These are phyloP conservation scores for Wickerhamiella pararugosa DNA, from an alignment of 1,139 yeast species.

Conservation along the genomic window DNA sequence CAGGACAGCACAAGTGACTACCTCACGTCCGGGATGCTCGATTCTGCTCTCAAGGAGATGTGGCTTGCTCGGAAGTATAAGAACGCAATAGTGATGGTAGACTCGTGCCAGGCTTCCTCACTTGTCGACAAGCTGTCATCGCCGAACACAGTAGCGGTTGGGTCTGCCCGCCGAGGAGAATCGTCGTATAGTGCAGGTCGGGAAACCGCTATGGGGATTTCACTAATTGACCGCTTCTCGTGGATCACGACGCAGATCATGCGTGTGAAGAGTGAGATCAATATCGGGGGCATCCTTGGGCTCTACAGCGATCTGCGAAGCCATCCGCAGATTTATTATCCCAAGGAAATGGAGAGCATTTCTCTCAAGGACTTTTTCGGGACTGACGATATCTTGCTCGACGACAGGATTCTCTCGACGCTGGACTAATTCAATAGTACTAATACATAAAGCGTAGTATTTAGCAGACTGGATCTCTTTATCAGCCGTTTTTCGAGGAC, in stretches of 20 bases:
- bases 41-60: conserved; percentile 4
- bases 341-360: no score
- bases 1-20: conserved; percentile 2
- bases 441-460: no score
- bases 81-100: conserved; percentile 4
- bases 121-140: conserved; percentile 2
- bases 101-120: conserved; percentile 7
- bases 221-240: conserved; percentile 6
- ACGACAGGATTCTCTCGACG: no score
- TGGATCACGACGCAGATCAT: background rate
- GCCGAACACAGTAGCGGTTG: conserved; percentile 1
- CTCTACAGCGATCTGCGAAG: no score
- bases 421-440: no score
- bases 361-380: no score
- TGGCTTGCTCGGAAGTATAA: conserved; percentile 1
- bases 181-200: conserved; percentile 1
- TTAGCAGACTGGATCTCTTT: no score
- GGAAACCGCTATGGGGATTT: conserved; percentile 4
- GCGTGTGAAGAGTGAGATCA: background rate
- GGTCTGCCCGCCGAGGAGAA: conserved; percentile 3
- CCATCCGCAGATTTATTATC: no score
- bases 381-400: no score
- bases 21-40: background rate
- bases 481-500: no score
- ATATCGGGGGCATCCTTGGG: no score